Evolutionary conservation across 441 rosid genomes (phyloP), one percentile per base, ranked within the genome.

Genomic region (Pelargonium fulgidum): DNA sequence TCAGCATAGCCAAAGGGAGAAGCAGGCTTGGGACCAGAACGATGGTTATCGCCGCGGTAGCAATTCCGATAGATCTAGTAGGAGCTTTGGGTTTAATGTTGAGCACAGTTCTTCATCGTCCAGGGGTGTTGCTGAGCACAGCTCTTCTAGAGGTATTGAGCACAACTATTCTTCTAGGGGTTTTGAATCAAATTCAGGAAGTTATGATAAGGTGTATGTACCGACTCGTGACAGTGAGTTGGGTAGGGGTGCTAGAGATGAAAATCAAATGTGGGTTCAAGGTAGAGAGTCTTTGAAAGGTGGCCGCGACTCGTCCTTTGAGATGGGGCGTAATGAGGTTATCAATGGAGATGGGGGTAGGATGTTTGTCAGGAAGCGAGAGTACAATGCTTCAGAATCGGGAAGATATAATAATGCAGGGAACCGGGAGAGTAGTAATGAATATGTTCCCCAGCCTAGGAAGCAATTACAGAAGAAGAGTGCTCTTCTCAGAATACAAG

Each of bases 401-500:
- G 89, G 76, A 65, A 81, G 87, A 64, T 80, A 73, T 76, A 68
- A 19, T 73, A 79, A 76, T 67, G 82, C 80, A 65, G 86, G 86
- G 62, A 83, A 84, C 67, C 73, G 84, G 78, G 96, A 83, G 73
- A 72, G 70, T 67, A 80, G 79, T 73, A 78, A 72, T 64, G 96
- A 88, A 20, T 76, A 65, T 64, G 79, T 73, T 72, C 71, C 78
- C 39, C 56, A 33, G 39, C 90, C 92, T 0, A 76, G 81, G 84
- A 89, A 86, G 84, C 88, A 73, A 73, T 61, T 80, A 10, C 91
- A 80, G 75, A 92, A 90, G 80, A 94, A 81, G 85, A 94, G 97
- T 85, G 99, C 85, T 76, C 76, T 92, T 62, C 83, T 85, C 72
- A 85, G 99, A 87, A 85, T 90, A 80, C 97, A 89, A 77, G 48